Conservation (phyloP, 306 rosid species). For the Quercus mongolica region DNA sequence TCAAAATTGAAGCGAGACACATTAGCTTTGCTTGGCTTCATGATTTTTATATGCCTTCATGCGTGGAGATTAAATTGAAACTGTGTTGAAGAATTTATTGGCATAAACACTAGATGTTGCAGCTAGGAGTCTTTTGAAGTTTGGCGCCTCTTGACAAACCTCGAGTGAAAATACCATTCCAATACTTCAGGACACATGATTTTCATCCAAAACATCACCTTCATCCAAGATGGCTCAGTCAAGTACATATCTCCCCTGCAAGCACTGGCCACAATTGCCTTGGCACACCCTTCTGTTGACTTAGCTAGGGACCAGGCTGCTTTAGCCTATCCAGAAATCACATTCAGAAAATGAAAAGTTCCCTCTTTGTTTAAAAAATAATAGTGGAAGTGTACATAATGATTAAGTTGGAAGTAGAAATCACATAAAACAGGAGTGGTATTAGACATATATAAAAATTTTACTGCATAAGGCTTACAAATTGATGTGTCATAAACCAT, state of each 20-base stretch:
- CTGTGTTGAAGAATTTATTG: too few species aligned
- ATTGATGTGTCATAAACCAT: too few species aligned
- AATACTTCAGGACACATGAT: not conserved
- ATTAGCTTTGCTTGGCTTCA: not conserved
- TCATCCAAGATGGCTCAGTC: slow-evolving; percentile 18
- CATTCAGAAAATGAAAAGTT: too few species aligned
- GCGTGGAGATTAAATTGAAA: not conserved
- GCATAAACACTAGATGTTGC: not conserved
- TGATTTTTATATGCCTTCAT: not conserved
- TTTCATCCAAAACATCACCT: not conserved
- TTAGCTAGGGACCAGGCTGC: not conserved
- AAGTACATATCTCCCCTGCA: slow-evolving; percentile 17
- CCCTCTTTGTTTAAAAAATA: too few species aligned
- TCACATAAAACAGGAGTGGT: too few species aligned
- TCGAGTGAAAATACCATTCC: not conserved
- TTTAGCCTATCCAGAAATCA: too few species aligned
- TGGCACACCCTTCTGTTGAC: slow-evolving; percentile 13
- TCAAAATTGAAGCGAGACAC: not conserved
- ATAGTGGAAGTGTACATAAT: too few species aligned
- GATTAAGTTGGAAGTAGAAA: too few species aligned
- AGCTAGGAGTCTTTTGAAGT: not conserved
- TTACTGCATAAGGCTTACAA: too few species aligned
- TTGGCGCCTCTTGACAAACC: not conserved
- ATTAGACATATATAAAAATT: too few species aligned
- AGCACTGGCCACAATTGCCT: slow-evolving; percentile 14